phyloP scores from a whole-genome alignment of 179 eudicot species.

The Amaranthus tricolor region DNA sequence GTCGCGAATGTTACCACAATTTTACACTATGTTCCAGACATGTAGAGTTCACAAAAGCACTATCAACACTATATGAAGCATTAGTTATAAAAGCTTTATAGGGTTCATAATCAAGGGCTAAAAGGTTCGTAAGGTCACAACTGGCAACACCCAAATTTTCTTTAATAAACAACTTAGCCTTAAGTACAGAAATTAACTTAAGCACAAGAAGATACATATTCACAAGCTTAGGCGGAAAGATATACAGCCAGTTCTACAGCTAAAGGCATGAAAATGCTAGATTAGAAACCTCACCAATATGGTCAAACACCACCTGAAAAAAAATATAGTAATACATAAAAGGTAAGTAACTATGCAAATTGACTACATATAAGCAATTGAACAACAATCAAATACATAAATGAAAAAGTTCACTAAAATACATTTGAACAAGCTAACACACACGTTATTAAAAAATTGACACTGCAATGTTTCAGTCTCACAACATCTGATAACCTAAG shows the following conservation, averaged over 20 bases:
- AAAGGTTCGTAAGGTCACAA: slow-evolving; percentile 1
- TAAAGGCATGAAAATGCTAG: slow-evolving; percentile 12
- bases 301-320: slow-evolving; percentile 94
- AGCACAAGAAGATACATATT: not conserved
- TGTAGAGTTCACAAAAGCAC: not conserved
- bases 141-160: not conserved
- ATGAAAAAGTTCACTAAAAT: slow-evolving; percentile 1
- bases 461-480: not conserved
- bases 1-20: too few species aligned
- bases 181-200: not conserved
- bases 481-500: not conserved
- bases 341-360: slow-evolving; percentile 4
- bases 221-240: slow-evolving; percentile 20
- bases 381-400: not conserved
- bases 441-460: not conserved
- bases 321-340: slow-evolving; percentile 18
- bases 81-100: slow-evolving; percentile 7
- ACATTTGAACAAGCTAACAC: not conserved
- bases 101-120: slow-evolving; percentile 11
- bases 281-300: slow-evolving; percentile 64
- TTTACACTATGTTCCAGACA: not conserved
- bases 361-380: not conserved
- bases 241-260: not conserved
- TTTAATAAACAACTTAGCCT: not conserved
- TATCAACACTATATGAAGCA: slow-evolving; percentile 9